phyloP scores from a whole-genome alignment of 306 rosid genomes.

The Lotus japonicus region DNA sequence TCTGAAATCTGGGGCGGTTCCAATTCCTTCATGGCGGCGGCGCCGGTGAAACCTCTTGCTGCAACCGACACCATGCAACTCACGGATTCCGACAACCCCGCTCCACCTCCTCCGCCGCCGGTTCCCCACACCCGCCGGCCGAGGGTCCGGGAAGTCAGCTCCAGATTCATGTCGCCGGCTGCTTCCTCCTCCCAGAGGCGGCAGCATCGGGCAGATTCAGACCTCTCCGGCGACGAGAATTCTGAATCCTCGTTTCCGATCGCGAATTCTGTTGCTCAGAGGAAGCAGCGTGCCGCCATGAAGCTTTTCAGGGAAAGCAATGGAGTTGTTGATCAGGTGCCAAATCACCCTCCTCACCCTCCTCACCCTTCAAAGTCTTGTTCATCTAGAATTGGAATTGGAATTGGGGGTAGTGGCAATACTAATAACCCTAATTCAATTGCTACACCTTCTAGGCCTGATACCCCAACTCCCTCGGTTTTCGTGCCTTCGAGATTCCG shows the following conservation, averaged over 20 bases:
- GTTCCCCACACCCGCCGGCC: slow-evolving; percentile 51
- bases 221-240: slow-evolving; percentile 26
- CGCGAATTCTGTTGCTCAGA: slow-evolving; percentile 25
- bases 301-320: slow-evolving; percentile 39
- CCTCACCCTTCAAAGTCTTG: slow-evolving; percentile 40
- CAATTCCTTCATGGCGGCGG: neutral
- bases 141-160: slow-evolving; percentile 83
- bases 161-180: slow-evolving; percentile 72
- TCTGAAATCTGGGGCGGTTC: slow-evolving; percentile 3
- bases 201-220: slow-evolving; percentile 41
- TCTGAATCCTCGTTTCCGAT: slow-evolving; percentile 41
- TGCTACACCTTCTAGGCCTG: slow-evolving; percentile 50
- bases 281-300: slow-evolving; percentile 37
- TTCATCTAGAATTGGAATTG: slow-evolving; percentile 31
- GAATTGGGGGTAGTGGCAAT: neutral
- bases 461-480: slow-evolving; percentile 55
- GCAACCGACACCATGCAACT: neutral
- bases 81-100: neutral
- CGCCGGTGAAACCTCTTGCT: neutral
- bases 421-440: neutral
- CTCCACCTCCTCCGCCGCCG: slow-evolving; percentile 42
- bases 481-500: slow-evolving; percentile 52
- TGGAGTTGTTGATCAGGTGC: slow-evolving; percentile 5
- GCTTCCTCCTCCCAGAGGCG: slow-evolving; percentile 33
- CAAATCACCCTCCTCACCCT: slow-evolving; percentile 12